These are phyloP conservation scores for Globisporangium spiculum DNA, from an alignment of 352 stramenopile genomes.

Conservation along the genomic window DNA sequence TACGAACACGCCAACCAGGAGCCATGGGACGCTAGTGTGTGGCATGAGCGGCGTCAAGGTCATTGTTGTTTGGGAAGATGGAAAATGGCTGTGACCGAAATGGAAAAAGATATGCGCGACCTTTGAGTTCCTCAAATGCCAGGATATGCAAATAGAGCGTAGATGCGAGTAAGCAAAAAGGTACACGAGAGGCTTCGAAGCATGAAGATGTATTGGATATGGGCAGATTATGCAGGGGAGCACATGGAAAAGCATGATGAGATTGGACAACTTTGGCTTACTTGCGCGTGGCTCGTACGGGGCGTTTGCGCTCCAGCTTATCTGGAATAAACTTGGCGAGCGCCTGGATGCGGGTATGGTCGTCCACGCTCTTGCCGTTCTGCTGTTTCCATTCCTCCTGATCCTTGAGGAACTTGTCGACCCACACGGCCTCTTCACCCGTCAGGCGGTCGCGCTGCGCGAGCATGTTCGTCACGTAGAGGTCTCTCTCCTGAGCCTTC, in stretches of 20 bases:
- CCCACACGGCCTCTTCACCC: slow-evolving; percentile 27
- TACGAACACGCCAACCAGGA: not conserved
- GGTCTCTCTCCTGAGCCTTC: slow-evolving; percentile 15
- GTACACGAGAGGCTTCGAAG: not conserved
- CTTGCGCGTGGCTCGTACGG: slow-evolving; percentile 9
- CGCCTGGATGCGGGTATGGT: not conserved
- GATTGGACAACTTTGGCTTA: not conserved
- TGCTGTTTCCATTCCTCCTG: slow-evolving; percentile 31
- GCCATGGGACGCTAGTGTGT: not conserved
- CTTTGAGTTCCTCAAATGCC: not conserved
- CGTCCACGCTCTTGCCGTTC: slow-evolving; percentile 32
- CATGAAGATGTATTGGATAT: not conserved
- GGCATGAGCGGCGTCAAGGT: not conserved
- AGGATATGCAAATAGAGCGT: not conserved
- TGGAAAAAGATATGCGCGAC: slow-evolving; percentile 1
- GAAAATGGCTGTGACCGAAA: not conserved
- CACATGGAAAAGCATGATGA: not conserved
- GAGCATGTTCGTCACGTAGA: slow-evolving; percentile 31
- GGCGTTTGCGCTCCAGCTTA: slow-evolving; percentile 13
- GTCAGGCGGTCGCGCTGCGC: slow-evolving; percentile 18
- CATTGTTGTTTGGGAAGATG: not conserved
- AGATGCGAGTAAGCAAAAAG: not conserved
- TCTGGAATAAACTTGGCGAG: slow-evolving; percentile 13
- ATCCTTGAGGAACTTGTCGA: slow-evolving; percentile 27
- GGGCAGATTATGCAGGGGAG: not conserved